Conservation (phyloP, 2,329 filamentous ascomycete genomes). For the Colletotrichum gloeosporioides region DNA sequence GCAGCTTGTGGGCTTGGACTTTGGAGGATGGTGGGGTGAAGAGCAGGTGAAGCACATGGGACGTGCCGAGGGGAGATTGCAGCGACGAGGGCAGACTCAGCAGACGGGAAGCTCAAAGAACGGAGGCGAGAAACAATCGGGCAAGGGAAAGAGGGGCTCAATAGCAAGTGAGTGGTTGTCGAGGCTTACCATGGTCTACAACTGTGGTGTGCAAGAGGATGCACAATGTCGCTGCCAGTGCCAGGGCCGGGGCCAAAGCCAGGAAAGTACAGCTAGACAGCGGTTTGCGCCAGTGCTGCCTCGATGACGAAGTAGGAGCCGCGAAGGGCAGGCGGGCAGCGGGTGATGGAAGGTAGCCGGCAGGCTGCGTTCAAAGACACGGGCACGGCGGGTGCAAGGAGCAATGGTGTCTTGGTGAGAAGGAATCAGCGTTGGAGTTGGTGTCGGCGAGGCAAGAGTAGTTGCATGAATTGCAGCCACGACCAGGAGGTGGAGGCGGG, state of each 20-base stretch:
- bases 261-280: constrained; percentile 5
- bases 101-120: not conserved
- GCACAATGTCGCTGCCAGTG: constrained; percentile 3
- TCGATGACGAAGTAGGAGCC: constrained; percentile 17
- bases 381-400: constrained; percentile 5
- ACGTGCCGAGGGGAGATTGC: not conserved
- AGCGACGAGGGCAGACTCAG: not conserved
- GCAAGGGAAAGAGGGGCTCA: not conserved
- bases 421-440: not conserved
- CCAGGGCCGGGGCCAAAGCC: not conserved
- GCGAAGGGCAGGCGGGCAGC: constrained; percentile 9
- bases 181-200: constrained; percentile 17
- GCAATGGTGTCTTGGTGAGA: constrained; percentile 6
- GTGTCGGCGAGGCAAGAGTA: constrained; percentile 13
- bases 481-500: constrained; percentile 19
- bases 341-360: not conserved
- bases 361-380: constrained; percentile 12
- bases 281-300: constrained; percentile 17
- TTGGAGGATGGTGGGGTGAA: constrained; percentile 14
- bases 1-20: not conserved
- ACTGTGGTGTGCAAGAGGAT: constrained; percentile 7
- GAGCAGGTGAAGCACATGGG: not conserved
- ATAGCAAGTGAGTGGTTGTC: not conserved
- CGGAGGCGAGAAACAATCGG: not conserved
- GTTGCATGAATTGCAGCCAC: constrained; percentile 20